Evolutionary conservation across 2,329 filamentous ascomycete genomes (phyloP), one percentile per base, ranked within the genome.

Genomic region (Cladosporium oxysporum): DNA sequence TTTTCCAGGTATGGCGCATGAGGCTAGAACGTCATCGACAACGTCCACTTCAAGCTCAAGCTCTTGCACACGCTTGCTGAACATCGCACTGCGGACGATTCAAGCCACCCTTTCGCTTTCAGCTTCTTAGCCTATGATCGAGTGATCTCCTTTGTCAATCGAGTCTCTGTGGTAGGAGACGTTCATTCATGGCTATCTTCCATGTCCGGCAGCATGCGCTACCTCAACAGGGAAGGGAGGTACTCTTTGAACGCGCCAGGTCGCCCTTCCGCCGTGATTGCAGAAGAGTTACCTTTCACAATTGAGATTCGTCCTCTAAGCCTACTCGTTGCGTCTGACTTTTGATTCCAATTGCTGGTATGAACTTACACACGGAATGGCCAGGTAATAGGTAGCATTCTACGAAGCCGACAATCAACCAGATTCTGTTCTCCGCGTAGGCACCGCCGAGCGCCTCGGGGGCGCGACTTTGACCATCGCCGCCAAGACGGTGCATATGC

Each of bases 21-120:
- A 33, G 31, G 52, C 52, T 55, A 55, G 52, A 55, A 55, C 52
- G 52, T 55, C 52, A 55, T 55, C 28, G 28, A 31, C 29, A 47
- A 47, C 41, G 41, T 47, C 41, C 41, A 21, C n/a, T 10, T 47
- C 8, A 21, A 47, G 41, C 41, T 47, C 41, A 47, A 47, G n/a
- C 41, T 47, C 41, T 47, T 11, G 41, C 41, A 23, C 7, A 47
- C 21, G 41, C 41, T 47, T 7, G 41, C 41, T 47, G 41, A 21
- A 21, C n/a, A 23, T 47, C 41, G 41, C 7, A 44, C 7, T n/a
- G 16, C 35, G 16, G 35, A 18, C 16, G 37, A 10, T 21, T 8
- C 37, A 1, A 47, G 18, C 5, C 41, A 47, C 21, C 8, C n/a
- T 47, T 44, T 21, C 2, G n/a, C 41, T n/a, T 21, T 47, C n/a